Evolutionary conservation across 805 yeast genomes (phyloP).

Genomic region (Cyberlindnera lachancei): DNA sequence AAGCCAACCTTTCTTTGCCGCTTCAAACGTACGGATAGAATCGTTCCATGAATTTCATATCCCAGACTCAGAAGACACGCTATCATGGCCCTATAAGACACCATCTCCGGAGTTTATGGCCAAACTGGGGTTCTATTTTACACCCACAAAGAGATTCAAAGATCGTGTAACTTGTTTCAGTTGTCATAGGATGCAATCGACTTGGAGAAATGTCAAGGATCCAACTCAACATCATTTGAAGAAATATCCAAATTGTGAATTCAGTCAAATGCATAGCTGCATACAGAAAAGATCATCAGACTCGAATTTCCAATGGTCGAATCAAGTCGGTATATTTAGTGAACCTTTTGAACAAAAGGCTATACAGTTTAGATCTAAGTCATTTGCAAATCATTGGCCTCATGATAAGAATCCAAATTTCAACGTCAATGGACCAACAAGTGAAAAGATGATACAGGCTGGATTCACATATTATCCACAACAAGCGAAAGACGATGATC

Average conservation of each 20-base stretch:
- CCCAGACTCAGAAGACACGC: slow-evolving; percentile 8
- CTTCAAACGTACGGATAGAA: slow-evolving; percentile 5
- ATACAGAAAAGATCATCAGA: slow-evolving; percentile 16
- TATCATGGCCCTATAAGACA: slow-evolving; percentile 21
- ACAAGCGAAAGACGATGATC: slow-evolving; percentile 41
- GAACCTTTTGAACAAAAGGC: slow-evolving; percentile 30
- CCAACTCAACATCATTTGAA: slow-evolving; percentile 40
- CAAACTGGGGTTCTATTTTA: slow-evolving; percentile 53
- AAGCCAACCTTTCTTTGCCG: no score
- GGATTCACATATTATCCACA: slow-evolving; percentile 59
- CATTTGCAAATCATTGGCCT: slow-evolving; percentile 41
- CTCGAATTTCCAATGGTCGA: slow-evolving; percentile 15
- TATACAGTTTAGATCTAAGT: slow-evolving; percentile 26
- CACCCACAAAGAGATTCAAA: slow-evolving; percentile 41
- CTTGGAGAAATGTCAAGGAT: slow-evolving; percentile 48
- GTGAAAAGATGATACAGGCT: slow-evolving; percentile 40
- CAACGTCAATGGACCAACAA: slow-evolving; percentile 32
- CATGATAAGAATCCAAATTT: slow-evolving; percentile 33
- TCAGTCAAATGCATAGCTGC: slow-evolving; percentile 18
- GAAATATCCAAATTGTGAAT: slow-evolving; percentile 28
- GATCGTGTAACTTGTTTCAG: slow-evolving; percentile 53
- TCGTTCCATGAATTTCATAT: slow-evolving; percentile 12
- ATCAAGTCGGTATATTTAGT: slow-evolving; percentile 18
- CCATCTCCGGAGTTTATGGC: slow-evolving; percentile 37
- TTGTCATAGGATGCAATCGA: slow-evolving; percentile 47